These are phyloP conservation scores for Lepiota venenata DNA, from an alignment of 768 basidiomycete genomes.

Conservation along the genomic window DNA sequence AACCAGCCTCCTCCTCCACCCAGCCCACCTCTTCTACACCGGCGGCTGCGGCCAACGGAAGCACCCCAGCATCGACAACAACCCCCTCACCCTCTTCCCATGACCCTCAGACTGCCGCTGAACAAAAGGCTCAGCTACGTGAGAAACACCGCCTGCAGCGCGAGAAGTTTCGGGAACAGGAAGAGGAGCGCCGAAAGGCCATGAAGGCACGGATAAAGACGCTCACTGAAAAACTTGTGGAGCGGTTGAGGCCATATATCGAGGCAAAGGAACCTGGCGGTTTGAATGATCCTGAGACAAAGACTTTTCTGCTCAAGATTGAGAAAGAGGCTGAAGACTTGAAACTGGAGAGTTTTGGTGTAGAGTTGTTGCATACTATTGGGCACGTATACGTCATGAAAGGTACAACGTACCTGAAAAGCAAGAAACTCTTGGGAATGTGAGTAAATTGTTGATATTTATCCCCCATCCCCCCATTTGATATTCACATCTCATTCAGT, in stretches of 20 bases:
- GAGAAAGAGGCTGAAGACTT: slow-evolving; percentile 87
- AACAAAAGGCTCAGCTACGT: slow-evolving; percentile 29
- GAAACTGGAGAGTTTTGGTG: slow-evolving; percentile 96
- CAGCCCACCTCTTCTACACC: slow-evolving; percentile 1
- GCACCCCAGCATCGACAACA: slow-evolving; percentile 6
- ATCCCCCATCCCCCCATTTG: slow-evolving; percentile 10
- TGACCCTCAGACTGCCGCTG: slow-evolving; percentile 13
- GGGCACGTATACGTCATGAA: slow-evolving; percentile 93
- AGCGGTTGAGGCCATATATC: slow-evolving; percentile 86
- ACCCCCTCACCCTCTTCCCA: slow-evolving; percentile 5
- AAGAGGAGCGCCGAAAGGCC: slow-evolving; percentile 74
- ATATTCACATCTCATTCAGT: slow-evolving; percentile 26
- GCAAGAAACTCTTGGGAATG: slow-evolving; percentile 88
- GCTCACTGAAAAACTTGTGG: slow-evolving; percentile 77
- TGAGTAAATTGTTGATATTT: slow-evolving; percentile 33
- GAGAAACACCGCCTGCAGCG: slow-evolving; percentile 62
- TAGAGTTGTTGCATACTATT: slow-evolving; percentile 92
- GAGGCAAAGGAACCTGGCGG: slow-evolving; percentile 83
- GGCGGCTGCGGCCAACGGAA: not conserved
- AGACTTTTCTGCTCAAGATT: slow-evolving; percentile 73
- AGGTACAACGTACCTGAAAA: slow-evolving; percentile 87
- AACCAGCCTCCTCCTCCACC: slow-evolving; percentile 6
- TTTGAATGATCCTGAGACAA: slow-evolving; percentile 80
- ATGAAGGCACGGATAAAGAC: slow-evolving; percentile 75
- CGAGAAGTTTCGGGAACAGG: slow-evolving; percentile 79